Evolutionary conservation across 345 rosid species (phyloP).

Genomic region (Euclidium syriacum): DNA sequence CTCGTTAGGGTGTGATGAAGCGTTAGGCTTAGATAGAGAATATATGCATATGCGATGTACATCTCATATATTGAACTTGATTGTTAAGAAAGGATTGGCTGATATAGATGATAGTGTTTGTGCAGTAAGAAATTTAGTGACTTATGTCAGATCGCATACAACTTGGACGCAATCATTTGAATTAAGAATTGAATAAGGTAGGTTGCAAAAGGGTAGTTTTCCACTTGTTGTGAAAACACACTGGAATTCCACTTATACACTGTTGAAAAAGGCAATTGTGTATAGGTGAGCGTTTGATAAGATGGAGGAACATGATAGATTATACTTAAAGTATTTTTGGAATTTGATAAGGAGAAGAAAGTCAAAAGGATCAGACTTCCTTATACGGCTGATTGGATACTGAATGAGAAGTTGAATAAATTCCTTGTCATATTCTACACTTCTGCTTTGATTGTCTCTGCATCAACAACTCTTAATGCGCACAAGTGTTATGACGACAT

Average conservation of each 20-base stretch:
- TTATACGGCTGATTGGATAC: too few relatives aligned
- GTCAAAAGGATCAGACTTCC: too few relatives aligned
- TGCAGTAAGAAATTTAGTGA: background rate
- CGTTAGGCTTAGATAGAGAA: background rate
- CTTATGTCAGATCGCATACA: background rate
- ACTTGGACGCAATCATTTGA: background rate
- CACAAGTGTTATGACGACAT: too few relatives aligned
- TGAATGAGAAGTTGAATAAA: too few relatives aligned
- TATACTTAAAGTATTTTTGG: too few relatives aligned
- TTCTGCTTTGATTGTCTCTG: too few relatives aligned
- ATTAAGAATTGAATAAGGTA: background rate
- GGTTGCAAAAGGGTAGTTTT: background rate
- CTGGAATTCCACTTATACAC: background rate
- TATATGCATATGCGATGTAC: background rate
- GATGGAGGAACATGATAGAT: too few relatives aligned
- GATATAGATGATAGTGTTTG: background rate
- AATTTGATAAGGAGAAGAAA: too few relatives aligned
- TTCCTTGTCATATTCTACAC: too few relatives aligned
- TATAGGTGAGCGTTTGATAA: background rate
- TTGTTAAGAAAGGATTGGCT: background rate
- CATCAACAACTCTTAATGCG: too few relatives aligned
- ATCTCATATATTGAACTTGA: background rate
- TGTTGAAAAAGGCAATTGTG: background rate
- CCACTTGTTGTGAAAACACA: background rate
- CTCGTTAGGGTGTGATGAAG: background rate